phyloP scores from a whole-genome alignment of 2,329 filamentous ascomycete species.

The Exserohilum turcica region DNA sequence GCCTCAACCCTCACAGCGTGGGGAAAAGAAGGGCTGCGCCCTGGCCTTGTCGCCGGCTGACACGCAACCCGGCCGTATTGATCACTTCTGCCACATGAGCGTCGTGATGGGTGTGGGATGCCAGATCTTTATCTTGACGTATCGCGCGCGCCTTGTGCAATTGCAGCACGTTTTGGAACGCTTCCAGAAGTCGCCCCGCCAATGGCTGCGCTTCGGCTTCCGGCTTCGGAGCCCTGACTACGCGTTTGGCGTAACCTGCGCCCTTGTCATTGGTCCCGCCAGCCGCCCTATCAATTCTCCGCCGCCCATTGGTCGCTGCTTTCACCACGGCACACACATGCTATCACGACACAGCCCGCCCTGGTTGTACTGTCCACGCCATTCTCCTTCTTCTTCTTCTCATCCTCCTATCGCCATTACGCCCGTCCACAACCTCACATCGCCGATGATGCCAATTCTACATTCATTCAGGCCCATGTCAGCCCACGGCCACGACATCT shows the following conservation, averaged over 20 bases:
- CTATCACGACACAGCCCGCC: too few relatives aligned
- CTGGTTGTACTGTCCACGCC: too few relatives aligned
- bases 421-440: too few relatives aligned
- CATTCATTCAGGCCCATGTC: neutral
- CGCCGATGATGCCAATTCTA: too few relatives aligned
- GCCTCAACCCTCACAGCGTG: constrained; percentile 23
- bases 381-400: too few relatives aligned
- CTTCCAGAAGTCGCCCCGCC: constrained; percentile 21
- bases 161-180: constrained; percentile 23
- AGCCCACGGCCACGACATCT: neutral
- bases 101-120: constrained; percentile 18
- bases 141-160: constrained; percentile 20
- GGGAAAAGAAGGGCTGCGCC: constrained; percentile 18
- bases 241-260: constrained; percentile 28
- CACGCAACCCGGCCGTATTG: constrained; percentile 2
- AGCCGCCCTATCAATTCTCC: constrained; percentile 23
- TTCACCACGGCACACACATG: neutral
- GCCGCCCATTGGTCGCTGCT: neutral
- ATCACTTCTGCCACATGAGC: neutral
- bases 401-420: too few relatives aligned
- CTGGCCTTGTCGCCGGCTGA: constrained; percentile 8
- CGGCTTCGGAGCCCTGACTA: constrained; percentile 39
- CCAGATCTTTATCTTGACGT: constrained; percentile 27
- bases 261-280: constrained; percentile 15
- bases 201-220: constrained; percentile 28